These are phyloP conservation scores for Geotrichum histeridarum DNA, from an alignment of 1,139 yeast species.

Conservation along the genomic window DNA sequence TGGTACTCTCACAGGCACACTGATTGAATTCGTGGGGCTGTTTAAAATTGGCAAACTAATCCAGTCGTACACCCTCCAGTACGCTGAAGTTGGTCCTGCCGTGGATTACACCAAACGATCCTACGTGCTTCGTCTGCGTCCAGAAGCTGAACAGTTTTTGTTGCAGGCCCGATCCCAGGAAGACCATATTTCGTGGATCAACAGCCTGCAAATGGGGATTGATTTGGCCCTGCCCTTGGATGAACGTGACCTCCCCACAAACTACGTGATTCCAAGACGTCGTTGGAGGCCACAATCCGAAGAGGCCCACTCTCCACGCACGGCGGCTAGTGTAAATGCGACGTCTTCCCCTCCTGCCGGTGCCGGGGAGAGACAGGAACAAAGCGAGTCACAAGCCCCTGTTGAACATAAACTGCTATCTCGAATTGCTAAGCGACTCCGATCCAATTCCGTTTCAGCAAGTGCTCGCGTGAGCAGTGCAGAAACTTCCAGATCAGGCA, in stretches of 20 bases:
- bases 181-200: constrained; percentile 62
- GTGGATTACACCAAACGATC: constrained; percentile 59
- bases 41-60: constrained; percentile 7
- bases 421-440: not conserved
- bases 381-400: too few species aligned
- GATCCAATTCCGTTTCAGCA: too few species aligned
- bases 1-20: constrained; percentile 6
- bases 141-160: constrained; percentile 64
- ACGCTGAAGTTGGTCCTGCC: constrained; percentile 65
- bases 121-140: constrained; percentile 55
- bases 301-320: too few species aligned
- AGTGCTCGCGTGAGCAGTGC: too few species aligned
- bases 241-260: constrained; percentile 37
- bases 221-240: constrained; percentile 42
- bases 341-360: not conserved
- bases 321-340: not conserved
- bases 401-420: too few species aligned
- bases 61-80: constrained; percentile 56
- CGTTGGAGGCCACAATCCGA: constrained; percentile 21
- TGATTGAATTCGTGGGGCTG: not conserved
- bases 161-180: constrained; percentile 48
- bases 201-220: constrained; percentile 39
- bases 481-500: too few species aligned
- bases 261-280: constrained; percentile 35
- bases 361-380: too few species aligned